Evolutionary conservation across 305 asterid species (phyloP).

Genomic region (Rubia occidens): DNA sequence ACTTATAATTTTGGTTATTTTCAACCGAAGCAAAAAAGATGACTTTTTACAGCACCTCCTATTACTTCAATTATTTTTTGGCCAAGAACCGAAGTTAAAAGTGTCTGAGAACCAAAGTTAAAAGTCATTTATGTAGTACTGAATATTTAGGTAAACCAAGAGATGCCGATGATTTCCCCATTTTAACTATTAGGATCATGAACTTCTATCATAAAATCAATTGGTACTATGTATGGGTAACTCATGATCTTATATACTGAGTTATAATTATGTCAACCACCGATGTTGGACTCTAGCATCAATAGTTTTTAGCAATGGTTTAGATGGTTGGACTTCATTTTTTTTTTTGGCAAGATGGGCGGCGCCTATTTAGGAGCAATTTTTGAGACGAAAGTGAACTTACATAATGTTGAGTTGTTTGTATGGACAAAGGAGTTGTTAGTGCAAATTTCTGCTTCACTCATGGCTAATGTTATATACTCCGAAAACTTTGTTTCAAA

Average conservation of each 20-base stretch:
- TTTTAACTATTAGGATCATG: background rate
- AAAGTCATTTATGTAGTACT: too few relatives aligned
- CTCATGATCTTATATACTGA: too few relatives aligned
- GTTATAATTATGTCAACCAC: too few relatives aligned
- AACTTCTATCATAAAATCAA: background rate
- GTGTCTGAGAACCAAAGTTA: too few relatives aligned
- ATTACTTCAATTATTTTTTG: too few relatives aligned
- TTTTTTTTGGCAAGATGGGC: constrained; percentile 3
- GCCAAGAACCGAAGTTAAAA: too few relatives aligned
- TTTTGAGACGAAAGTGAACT: constrained; percentile 10
- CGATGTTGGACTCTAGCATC: background rate
- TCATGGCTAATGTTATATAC: background rate
- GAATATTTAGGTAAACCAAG: background rate
- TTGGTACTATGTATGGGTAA: too few relatives aligned
- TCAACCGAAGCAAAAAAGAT: too few relatives aligned
- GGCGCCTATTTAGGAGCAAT: constrained; percentile 1
- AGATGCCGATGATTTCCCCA: background rate
- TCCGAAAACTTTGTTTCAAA: background rate
- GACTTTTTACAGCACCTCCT: too few relatives aligned
- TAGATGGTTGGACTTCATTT: constrained; percentile 10
- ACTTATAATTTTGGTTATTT: too few relatives aligned
- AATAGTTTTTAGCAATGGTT: constrained; percentile 10
- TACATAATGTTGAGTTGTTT: background rate
- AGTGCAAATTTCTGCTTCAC: background rate
- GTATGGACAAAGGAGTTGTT: background rate